These are phyloP conservation scores for Aspergillus fijiensis DNA, from an alignment of 2,329 filamentous ascomycete genomes.

Conservation along the genomic window DNA sequence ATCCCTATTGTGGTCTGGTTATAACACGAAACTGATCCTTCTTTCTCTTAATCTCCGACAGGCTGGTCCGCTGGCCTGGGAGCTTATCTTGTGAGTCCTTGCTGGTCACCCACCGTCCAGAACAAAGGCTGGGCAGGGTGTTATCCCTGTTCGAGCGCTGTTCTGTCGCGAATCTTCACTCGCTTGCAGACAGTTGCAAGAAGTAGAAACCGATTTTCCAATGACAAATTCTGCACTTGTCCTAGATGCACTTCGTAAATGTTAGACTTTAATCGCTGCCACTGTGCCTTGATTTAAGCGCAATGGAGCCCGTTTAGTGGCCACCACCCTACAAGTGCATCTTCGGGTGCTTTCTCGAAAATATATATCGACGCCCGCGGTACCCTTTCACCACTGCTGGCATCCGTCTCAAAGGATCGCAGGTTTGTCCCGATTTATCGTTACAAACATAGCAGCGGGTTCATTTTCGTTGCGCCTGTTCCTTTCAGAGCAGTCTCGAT, in stretches of 20 bases:
- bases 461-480: too few relatives aligned
- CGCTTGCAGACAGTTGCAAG: background rate
- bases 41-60: constrained; percentile 10
- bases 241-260: too few relatives aligned
- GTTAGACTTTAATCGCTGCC: too few relatives aligned
- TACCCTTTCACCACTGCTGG: background rate
- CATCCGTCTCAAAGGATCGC: background rate
- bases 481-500: background rate
- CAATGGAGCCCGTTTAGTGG: too few relatives aligned
- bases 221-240: too few relatives aligned
- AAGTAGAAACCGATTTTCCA: too few relatives aligned
- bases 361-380: background rate
- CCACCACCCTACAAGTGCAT: background rate
- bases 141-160: background rate
- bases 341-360: background rate
- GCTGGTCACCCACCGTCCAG: background rate
- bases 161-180: background rate
- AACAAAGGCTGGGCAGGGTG: background rate
- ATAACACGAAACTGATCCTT: background rate
- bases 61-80: background rate
- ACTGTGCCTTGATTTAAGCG: constrained; percentile 8
- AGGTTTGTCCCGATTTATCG: too few relatives aligned
- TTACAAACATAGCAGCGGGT: too few relatives aligned
- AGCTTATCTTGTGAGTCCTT: background rate
- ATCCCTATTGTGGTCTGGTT: background rate